Percentiles rank a stretch among this genome's conserved stretches.
phyloP scores from a whole-genome alignment of 2,329 filamentous ascomycete species.

The Bimuria novae-zelandiae region DNA sequence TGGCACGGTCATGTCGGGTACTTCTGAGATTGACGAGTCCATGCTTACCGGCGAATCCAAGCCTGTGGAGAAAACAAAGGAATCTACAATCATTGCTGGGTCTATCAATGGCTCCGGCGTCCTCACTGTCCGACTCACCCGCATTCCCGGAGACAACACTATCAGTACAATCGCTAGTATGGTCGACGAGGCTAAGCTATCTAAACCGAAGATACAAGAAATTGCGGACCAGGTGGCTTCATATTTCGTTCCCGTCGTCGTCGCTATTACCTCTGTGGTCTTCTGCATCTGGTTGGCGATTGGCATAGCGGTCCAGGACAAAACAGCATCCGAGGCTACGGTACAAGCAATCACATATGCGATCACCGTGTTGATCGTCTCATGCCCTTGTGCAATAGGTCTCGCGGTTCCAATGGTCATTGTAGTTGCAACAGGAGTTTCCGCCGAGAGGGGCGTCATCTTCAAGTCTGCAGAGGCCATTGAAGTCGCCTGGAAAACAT shows the following conservation, averaged over 20 bases:
- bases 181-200: conserved; percentile 72
- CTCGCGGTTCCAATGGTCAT: conserved; percentile 79
- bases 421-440: conserved; percentile 71
- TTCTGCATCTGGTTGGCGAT: conserved; percentile 70
- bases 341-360: conserved; percentile 70
- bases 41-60: conserved; percentile 75
- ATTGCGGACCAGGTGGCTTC: conserved; percentile 69
- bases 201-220: conserved; percentile 70
- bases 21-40: conserved; percentile 72
- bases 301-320: conserved; percentile 49
- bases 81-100: conserved; percentile 66
- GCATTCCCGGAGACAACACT: conserved; percentile 71
- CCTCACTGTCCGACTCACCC: conserved; percentile 59
- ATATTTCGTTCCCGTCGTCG: conserved; percentile 71
- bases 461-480: conserved; percentile 69
- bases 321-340: conserved; percentile 53
- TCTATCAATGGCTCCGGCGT: conserved; percentile 60
- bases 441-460: conserved; percentile 67
- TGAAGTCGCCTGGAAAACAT: conserved; percentile 64
- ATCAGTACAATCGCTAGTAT: conserved; percentile 70
- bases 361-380: conserved; percentile 75
- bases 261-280: conserved; percentile 60
- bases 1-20: conserved; percentile 65
- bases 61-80: conserved; percentile 61
- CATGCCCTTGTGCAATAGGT: conserved; percentile 79